phyloP scores from a whole-genome alignment of 1,284 basidiomycete genomes.

The Microbotryum lychnidis-dioicae region DNA sequence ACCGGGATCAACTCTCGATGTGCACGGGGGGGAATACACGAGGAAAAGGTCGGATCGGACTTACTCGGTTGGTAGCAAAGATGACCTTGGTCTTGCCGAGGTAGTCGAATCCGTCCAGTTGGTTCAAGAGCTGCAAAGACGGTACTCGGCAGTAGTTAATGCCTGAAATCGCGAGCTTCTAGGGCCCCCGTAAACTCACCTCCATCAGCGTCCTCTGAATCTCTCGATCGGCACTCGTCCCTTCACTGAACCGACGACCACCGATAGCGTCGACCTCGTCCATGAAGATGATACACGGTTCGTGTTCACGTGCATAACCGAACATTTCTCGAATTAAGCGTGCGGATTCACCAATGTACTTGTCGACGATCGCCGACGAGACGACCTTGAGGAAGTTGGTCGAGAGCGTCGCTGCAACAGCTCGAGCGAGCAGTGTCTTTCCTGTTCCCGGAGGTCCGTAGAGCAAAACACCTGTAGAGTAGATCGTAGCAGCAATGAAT shows the following conservation, averaged over 20 bases:
- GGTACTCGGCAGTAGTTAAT: neutral
- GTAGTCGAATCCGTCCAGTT: constrained; percentile 99
- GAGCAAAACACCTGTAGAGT: constrained; percentile 53
- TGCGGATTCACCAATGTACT: constrained; percentile 97
- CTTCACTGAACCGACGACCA: constrained; percentile 92
- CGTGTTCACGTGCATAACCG: constrained; percentile 91
- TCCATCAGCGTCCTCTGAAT: constrained; percentile 99
- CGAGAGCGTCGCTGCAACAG: constrained; percentile 88
- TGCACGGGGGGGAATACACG: neutral
- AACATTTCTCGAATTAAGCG: constrained; percentile 97
- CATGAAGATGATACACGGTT: constrained; percentile 99
- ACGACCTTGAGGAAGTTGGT: constrained; percentile 99
- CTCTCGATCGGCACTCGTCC: constrained; percentile 95
- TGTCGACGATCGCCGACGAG: constrained; percentile 98
- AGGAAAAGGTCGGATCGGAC: neutral
- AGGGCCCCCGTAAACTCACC: constrained; percentile 45
- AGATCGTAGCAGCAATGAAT: too few species aligned
- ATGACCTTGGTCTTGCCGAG: constrained; percentile 94
- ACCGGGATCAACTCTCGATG: too few species aligned
- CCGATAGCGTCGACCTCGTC: constrained; percentile 99
- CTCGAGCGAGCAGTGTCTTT: constrained; percentile 89
- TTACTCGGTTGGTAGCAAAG: constrained; percentile 83
- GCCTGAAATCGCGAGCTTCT: too few species aligned
- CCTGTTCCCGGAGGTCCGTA: constrained; percentile 93
- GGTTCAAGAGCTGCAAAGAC: constrained; percentile 72